These are phyloP conservation scores for Tritrichomonas musculus DNA, from an alignment of 208 protist genomes.

Conservation along the genomic window DNA sequence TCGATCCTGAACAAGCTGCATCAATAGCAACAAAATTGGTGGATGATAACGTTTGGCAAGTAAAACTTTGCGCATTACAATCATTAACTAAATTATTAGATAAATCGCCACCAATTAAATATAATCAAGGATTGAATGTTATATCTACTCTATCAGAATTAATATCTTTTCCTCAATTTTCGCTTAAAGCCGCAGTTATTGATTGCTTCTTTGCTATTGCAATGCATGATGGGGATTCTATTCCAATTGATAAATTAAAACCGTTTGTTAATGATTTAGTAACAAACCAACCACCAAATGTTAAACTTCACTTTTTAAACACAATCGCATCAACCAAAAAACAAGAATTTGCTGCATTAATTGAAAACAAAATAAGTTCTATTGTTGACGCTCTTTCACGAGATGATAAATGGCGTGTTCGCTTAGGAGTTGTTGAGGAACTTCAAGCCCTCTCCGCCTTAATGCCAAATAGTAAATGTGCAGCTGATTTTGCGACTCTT, in stretches of 20 bases:
- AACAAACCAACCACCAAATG: neutral
- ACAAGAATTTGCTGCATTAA: neutral
- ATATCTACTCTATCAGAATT: neutral
- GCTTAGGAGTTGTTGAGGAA: neutral
- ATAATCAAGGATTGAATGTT: neutral
- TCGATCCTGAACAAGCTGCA: neutral
- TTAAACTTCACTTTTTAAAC: neutral
- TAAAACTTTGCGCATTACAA: neutral
- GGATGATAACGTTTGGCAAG: neutral
- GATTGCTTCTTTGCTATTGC: slow-evolving; percentile 1
- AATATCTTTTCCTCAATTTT: neutral
- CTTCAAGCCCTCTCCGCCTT: neutral
- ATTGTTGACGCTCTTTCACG: neutral
- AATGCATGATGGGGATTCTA: neutral
- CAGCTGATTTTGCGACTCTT: neutral
- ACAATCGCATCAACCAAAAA: neutral
- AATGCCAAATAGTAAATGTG: neutral
- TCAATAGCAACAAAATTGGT: neutral
- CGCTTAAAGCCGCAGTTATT: neutral
- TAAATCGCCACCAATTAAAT: neutral
- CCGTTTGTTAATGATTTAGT: neutral
- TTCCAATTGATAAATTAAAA: neutral
- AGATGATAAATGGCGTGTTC: neutral
- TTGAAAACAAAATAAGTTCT: neutral
- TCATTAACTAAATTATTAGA: neutral